Conservation (phyloP, 2,329 filamentous ascomycete genomes). For the Phyllosticta citrichinensis region DNA sequence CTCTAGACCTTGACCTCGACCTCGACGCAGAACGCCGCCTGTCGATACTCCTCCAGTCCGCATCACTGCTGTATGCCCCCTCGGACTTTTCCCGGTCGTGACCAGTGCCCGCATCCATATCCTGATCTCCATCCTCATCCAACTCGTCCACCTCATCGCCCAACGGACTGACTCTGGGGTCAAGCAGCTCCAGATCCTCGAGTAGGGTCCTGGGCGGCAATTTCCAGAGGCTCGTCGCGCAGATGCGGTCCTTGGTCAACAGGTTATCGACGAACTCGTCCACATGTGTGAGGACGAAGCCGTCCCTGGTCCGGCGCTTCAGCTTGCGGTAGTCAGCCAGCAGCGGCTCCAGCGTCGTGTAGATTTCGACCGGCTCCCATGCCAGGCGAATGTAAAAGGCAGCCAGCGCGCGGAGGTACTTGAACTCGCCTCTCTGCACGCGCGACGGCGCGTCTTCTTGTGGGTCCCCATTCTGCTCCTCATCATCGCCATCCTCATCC, state of each 20-base stretch:
- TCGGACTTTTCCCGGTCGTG: background rate
- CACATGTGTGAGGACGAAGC: conserved; percentile 67
- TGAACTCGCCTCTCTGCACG: conserved; percentile 40
- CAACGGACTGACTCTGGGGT: conserved; percentile 74
- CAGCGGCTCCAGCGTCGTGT: conserved; percentile 68
- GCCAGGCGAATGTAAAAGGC: conserved; percentile 91
- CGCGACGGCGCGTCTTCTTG: conserved; percentile 1
- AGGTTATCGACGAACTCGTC: conserved; percentile 93
- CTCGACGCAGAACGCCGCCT: background rate
- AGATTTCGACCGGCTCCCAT: conserved; percentile 71
- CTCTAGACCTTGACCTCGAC: background rate
- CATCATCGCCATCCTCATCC: conserved; percentile 34
- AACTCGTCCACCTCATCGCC: conserved; percentile 65
- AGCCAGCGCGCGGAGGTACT: conserved; percentile 79
- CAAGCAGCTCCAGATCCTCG: conserved; percentile 81
- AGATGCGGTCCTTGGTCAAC: conserved; percentile 78
- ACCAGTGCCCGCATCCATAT: background rate
- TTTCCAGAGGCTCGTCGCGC: conserved; percentile 86
- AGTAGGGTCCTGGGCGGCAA: conserved; percentile 71
- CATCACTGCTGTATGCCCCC: conserved; percentile 1
- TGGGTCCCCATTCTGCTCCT: conserved; percentile 16
- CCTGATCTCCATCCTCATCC: conserved; percentile 47
- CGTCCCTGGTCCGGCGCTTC: conserved; percentile 62
- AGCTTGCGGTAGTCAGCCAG: conserved; percentile 77
- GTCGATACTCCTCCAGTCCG: background rate